Conservation (phyloP, 306 rosid genomes). For the cucumber (Cucumis sativus) region Cucumber_9930_V3 NC_026656.2:20363001-20363500, state of each 20-base stretch:
- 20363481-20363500: background rate
- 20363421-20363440: background rate
- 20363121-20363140: background rate
- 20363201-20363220: constrained; percentile 84
- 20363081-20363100: no score
- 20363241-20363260: constrained; percentile 82
- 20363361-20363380: background rate
- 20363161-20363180: background rate
- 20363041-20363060: no score
- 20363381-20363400: background rate
- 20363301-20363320: constrained; percentile 60
- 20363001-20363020: no score
- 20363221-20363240: constrained; percentile 55
- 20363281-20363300: constrained; percentile 79
- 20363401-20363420: background rate
- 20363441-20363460: background rate
- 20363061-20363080: no score
- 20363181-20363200: constrained; percentile 22
- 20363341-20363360: background rate
- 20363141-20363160: background rate
- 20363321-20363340: background rate
- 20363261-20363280: constrained; percentile 74
- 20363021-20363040: no score
- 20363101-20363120: no score
- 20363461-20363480: background rate